A percentile compares a stretch with the other conserved stretches of the same genome.
Conservation (phyloP, 768 basidiomycete genomes). For the Boletus tomentosulus region DNA sequence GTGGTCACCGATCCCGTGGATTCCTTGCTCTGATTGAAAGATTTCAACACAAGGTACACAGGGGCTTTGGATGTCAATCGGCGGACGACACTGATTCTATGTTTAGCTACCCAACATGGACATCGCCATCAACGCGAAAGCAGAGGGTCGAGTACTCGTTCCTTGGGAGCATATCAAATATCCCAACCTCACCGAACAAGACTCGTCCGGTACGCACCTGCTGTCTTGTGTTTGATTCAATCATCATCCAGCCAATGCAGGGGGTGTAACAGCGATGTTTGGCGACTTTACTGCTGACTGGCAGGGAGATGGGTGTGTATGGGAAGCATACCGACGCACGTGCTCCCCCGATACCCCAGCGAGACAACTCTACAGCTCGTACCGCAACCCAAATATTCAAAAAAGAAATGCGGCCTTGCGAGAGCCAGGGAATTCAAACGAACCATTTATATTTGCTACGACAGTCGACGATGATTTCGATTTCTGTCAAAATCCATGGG, state of each 20-base stretch:
- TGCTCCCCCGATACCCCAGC: slow-evolving; percentile 78
- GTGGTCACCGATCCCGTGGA: slow-evolving; percentile 72
- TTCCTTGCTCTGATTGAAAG: slow-evolving; percentile 74
- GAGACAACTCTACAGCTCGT: slow-evolving; percentile 76
- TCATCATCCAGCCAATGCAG: slow-evolving; percentile 25
- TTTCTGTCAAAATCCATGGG: slow-evolving; percentile 79
- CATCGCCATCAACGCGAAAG: slow-evolving; percentile 88
- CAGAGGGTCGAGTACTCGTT: slow-evolving; percentile 89
- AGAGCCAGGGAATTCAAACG: slow-evolving; percentile 27
- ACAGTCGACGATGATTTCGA: slow-evolving; percentile 28
- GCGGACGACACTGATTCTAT: not conserved
- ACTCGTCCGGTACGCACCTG: slow-evolving; percentile 32
- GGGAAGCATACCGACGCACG: slow-evolving; percentile 94
- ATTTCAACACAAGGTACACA: slow-evolving; percentile 55
- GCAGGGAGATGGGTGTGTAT: slow-evolving; percentile 77
- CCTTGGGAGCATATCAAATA: slow-evolving; percentile 81
- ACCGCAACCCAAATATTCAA: slow-evolving; percentile 46
- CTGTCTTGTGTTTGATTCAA: not conserved
- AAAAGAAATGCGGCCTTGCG: slow-evolving; percentile 25
- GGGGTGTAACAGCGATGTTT: slow-evolving; percentile 51
- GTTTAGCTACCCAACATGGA: slow-evolving; percentile 87
- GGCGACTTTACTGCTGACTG: slow-evolving; percentile 78
- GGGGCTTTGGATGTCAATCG: no score
- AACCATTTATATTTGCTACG: slow-evolving; percentile 62
- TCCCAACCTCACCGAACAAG: slow-evolving; percentile 60